These are phyloP conservation scores for Trichoderma citrinoviride DNA, from an alignment of 2,329 filamentous ascomycete genomes.

Conservation along the genomic window DNA sequence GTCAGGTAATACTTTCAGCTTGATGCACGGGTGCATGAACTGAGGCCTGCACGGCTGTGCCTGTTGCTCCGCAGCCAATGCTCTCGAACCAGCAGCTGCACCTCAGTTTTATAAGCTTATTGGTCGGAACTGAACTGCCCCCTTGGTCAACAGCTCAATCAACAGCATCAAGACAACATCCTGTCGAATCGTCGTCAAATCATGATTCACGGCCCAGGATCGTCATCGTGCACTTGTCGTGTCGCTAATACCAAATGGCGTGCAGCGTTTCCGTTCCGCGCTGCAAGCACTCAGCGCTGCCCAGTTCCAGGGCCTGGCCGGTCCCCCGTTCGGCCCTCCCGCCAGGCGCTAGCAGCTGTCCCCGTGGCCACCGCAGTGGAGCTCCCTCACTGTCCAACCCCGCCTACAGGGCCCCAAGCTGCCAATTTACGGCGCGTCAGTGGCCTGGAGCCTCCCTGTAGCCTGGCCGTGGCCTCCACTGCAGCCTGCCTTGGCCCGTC, in stretches of 20 bases:
- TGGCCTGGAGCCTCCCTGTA: constrained; percentile 2
- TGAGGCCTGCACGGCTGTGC: too few species aligned
- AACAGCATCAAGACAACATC: too few species aligned
- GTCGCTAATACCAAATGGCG: background rate
- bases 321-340: background rate
- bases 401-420: background rate
- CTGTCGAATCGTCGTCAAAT: too few species aligned
- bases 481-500: too few species aligned
- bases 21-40: too few species aligned
- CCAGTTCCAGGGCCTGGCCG: background rate
- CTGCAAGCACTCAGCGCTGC: constrained; percentile 5
- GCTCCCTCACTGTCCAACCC: background rate
- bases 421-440: background rate
- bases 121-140: too few species aligned
- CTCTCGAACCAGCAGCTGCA: too few species aligned
- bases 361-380: constrained; percentile 2
- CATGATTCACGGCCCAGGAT: background rate
- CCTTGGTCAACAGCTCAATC: too few species aligned
- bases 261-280: background rate
- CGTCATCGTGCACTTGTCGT: background rate
- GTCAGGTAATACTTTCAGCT: too few species aligned
- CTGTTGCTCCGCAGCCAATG: too few species aligned
- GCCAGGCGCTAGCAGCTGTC: background rate
- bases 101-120: too few species aligned
- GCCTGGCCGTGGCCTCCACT: too few species aligned